Evolutionary conservation across 2,329 filamentous ascomycete species (phyloP), one percentile per base, ranked within the genome.

Genomic region (Ophiostoma angusticollis): DNA sequence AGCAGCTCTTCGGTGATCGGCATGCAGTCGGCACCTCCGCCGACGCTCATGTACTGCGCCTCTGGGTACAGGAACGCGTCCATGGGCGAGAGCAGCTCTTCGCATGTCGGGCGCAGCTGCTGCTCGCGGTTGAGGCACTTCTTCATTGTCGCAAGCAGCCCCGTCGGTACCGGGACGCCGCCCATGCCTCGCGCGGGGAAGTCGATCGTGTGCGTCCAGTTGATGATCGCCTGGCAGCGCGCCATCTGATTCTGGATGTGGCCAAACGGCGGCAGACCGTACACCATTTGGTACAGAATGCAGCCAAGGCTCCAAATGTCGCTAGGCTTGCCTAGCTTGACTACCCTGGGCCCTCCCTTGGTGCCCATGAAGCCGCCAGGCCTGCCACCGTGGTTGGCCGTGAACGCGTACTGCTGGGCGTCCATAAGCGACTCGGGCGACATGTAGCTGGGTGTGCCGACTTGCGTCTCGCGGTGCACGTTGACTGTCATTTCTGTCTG

Each of bases 361-460:
- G 49, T 44, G 16, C 51, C 48, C 31, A 50, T 47, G 8, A 40
- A 58, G 19, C 32, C 34, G n/a, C 21, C 35, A 13, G 29, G 24
- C 60, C 39, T 49, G 22, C 62, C 56, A 27, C 59, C 58, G 31
- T 64, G 52, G 32, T 60, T 59, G 4, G 58, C 58, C 2, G 58
- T 58, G 33, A 57, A 53, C 23, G 57, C 56, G 42, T 60, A 60
- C 39, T 59, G 54, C 49, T 93, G 93, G 19, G 78, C 82, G 59
- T 96, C 91, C 55, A 93, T 78, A 35, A 98, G 71, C 3, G 83
- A 86, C 60, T 98, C 91, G 0, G 91, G 91, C 1, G 85, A 93
- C 91, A 98, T 98, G 65, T 95, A 98, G 58, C 93, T 98, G 4
- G 91, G 87, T 0, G 91, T 98, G 41, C 93, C 91, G 46, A 96